Conservation (phyloP, 176 grass and related monocot species). For the Aechmea fasciata region DNA sequence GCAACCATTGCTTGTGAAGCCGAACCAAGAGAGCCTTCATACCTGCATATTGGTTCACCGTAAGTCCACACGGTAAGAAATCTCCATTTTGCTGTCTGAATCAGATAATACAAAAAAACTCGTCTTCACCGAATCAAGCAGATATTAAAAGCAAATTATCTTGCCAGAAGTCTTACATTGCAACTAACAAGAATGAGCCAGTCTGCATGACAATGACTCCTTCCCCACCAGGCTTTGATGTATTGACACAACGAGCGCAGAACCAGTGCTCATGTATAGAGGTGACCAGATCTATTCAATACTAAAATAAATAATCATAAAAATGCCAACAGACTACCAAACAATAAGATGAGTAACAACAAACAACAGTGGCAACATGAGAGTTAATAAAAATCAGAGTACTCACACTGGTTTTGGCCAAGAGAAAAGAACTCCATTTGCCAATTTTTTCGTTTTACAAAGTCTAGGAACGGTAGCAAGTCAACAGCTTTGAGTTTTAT, state of each 20-base stretch:
- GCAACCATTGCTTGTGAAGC: constrained; percentile 75
- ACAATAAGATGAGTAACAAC: background rate
- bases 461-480: constrained; percentile 64
- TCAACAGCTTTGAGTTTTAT: constrained; percentile 51
- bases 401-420: constrained; percentile 67
- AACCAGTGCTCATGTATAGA: constrained; percentile 85
- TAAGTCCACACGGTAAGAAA: background rate
- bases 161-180: constrained; percentile 41
- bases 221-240: constrained; percentile 54
- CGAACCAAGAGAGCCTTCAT: constrained; percentile 73
- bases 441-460: constrained; percentile 57
- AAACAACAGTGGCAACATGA: background rate
- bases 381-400: background rate
- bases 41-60: constrained; percentile 32
- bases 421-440: constrained; percentile 78
- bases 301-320: background rate
- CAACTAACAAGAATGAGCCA: constrained; percentile 55
- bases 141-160: background rate
- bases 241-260: constrained; percentile 57
- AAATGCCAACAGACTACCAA: too few species aligned
- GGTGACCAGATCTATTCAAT: constrained; percentile 60
- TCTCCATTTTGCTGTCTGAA: background rate
- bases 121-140: background rate
- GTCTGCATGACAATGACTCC: constrained; percentile 75
- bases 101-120: background rate